Conservation (phyloP, 805 yeast genomes). For the Cyberlindnera americana region DNA sequence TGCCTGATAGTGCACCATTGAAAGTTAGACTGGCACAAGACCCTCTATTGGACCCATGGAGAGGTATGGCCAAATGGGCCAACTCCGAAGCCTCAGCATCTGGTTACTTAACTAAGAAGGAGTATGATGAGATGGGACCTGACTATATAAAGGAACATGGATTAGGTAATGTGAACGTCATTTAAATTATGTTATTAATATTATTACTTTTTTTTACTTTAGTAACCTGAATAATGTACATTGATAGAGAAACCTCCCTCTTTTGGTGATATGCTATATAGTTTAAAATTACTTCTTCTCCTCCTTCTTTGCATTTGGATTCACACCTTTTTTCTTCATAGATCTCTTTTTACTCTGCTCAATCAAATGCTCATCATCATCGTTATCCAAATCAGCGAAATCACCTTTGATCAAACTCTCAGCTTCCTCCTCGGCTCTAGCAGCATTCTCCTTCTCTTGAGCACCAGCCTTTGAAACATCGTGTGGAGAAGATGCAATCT, state of each 20-base stretch:
- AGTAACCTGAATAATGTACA: slow-evolving; percentile 2
- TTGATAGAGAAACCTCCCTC: slow-evolving; percentile 1
- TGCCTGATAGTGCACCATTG: slow-evolving; percentile 67
- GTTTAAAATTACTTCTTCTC: slow-evolving; percentile 10
- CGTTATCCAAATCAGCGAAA: slow-evolving; percentile 77
- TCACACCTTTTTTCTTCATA: slow-evolving; percentile 67
- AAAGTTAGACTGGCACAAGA: slow-evolving; percentile 60
- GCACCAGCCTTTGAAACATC: slow-evolving; percentile 87
- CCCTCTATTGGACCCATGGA: slow-evolving; percentile 85
- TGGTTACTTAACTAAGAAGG: slow-evolving; percentile 58
- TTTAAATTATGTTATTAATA: too few relatives aligned
- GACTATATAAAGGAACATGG: slow-evolving; percentile 87
- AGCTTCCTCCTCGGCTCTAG: slow-evolving; percentile 74
- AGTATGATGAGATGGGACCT: slow-evolving; percentile 85
- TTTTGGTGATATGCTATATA: slow-evolving; percentile 6
- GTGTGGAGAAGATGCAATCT: slow-evolving; percentile 81
- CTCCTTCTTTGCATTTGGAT: slow-evolving; percentile 44
- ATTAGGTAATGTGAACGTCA: slow-evolving; percentile 51
- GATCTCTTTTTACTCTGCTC: slow-evolving; percentile 62
- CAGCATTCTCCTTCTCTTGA: slow-evolving; percentile 73
- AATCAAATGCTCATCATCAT: slow-evolving; percentile 71
- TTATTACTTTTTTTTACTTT: too few relatives aligned
- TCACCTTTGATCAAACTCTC: slow-evolving; percentile 84
- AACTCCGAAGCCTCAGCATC: slow-evolving; percentile 40
- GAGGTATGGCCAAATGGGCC: slow-evolving; percentile 87